Percentiles rank a stretch among this genome's conserved stretches.
Evolutionary conservation across 805 yeast genomes (phyloP).

Genomic region (Ogataea dorogensis): DNA sequence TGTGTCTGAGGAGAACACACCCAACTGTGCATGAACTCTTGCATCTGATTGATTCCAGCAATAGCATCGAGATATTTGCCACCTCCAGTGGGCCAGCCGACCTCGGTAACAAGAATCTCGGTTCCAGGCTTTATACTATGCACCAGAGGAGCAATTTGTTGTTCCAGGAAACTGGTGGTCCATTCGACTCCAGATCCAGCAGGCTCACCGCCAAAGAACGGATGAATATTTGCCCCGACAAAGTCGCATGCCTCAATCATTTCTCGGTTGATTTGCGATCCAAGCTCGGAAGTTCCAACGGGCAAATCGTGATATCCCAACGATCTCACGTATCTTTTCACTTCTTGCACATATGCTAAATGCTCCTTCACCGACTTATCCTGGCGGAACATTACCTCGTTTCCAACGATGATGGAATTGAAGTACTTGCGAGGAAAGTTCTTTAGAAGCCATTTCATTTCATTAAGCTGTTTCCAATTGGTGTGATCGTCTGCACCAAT

Average conservation of each 20-base stretch:
- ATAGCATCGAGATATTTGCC: slow-evolving; percentile 45
- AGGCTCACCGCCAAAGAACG: slow-evolving; percentile 60
- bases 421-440: slow-evolving; percentile 46
- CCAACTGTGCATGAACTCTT: slow-evolving; percentile 50
- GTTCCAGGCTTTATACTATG: slow-evolving; percentile 21
- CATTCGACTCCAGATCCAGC: slow-evolving; percentile 50
- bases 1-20: slow-evolving; percentile 42
- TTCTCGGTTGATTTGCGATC: slow-evolving; percentile 41
- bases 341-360: slow-evolving; percentile 40
- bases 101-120: slow-evolving; percentile 52
- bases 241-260: slow-evolving; percentile 49
- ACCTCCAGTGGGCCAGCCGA: slow-evolving; percentile 73
- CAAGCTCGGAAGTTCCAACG: slow-evolving; percentile 64
- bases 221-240: slow-evolving; percentile 64
- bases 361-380: slow-evolving; percentile 43
- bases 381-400: slow-evolving; percentile 57
- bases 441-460: slow-evolving; percentile 41
- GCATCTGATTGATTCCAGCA: slow-evolving; percentile 46
- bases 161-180: slow-evolving; percentile 47
- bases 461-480: slow-evolving; percentile 46
- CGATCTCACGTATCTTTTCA: slow-evolving; percentile 37
- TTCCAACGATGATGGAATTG: slow-evolving; percentile 56
- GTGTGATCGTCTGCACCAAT: slow-evolving; percentile 45
- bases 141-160: slow-evolving; percentile 42
- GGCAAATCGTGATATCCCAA: slow-evolving; percentile 41